Evolutionary conservation across 1,139 yeast species (phyloP).

Genomic region (Yamadazyma jaroonii): DNA sequence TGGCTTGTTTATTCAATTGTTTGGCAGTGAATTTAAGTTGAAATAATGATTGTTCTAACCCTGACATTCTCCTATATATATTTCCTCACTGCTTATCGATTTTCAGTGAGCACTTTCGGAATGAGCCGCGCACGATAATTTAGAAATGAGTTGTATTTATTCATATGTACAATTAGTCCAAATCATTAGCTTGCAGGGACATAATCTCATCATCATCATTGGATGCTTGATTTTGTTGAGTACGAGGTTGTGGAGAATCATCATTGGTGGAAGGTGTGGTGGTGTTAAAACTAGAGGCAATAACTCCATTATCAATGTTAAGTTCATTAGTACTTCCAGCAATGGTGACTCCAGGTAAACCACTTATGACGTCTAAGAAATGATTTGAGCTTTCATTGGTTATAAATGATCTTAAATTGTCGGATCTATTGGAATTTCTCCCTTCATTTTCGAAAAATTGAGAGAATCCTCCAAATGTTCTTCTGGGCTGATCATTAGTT

Average conservation of each 20-base stretch:
- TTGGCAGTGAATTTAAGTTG: slow-evolving; percentile 83
- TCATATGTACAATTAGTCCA: not conserved
- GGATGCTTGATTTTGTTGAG: not conserved
- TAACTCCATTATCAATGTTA: too few species aligned
- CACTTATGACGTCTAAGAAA: too few species aligned
- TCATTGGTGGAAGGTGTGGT: not conserved
- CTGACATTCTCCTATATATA: slow-evolving; percentile 32
- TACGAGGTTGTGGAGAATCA: not conserved
- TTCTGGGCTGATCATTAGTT: not conserved
- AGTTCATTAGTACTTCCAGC: too few species aligned
- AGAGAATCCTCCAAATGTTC: slow-evolving; percentile 2
- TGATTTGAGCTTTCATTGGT: too few species aligned
- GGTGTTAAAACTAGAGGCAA: not conserved
- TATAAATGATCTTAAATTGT: not conserved
- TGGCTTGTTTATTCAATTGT: slow-evolving; percentile 85
- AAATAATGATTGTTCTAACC: slow-evolving; percentile 46
- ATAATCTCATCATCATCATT: not conserved
- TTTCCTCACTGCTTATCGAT: not conserved
- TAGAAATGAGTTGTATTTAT: not conserved
- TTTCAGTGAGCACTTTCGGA: slow-evolving; percentile 1
- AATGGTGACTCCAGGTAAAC: too few species aligned
- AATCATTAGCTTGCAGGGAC: not conserved
- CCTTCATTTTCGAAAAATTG: slow-evolving; percentile 4
- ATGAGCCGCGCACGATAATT: not conserved
- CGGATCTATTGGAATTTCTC: not conserved